phyloP scores from a whole-genome alignment of 768 basidiomycete genomes.

The Kwoniella mangroviensis region DNA sequence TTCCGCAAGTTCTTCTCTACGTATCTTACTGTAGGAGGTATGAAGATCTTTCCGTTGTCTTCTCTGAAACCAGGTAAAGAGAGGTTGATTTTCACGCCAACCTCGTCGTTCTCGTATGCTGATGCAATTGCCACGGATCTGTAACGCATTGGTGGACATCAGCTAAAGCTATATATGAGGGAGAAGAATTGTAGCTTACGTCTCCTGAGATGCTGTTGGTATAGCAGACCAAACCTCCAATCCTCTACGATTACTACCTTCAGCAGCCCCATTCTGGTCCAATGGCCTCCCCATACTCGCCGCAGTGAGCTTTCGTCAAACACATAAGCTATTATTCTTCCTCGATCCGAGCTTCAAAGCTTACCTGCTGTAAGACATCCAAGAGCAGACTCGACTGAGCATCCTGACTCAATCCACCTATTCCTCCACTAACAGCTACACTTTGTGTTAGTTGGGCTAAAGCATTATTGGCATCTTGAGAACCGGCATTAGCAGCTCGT shows the following conservation, averaged over 20 bases:
- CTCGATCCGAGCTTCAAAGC: background rate
- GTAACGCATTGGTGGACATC: background rate
- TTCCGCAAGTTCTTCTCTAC: conserved; percentile 46
- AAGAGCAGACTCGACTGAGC: conserved; percentile 43
- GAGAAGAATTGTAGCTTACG: conserved; percentile 15
- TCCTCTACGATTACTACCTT: conserved; percentile 17
- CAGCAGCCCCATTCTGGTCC: conserved; percentile 8
- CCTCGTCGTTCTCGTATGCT: conserved; percentile 37
- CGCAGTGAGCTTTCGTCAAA: conserved; percentile 34
- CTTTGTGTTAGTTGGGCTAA: conserved; percentile 44
- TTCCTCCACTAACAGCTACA: conserved; percentile 27
- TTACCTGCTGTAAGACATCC: conserved; percentile 52
- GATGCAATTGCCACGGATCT: conserved; percentile 35
- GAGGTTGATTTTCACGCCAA: conserved; percentile 45
- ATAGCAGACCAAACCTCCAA: conserved; percentile 45
- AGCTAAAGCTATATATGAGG: background rate
- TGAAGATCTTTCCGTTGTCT: conserved; percentile 53
- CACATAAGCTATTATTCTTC: background rate
- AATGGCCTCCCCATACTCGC: conserved; percentile 31
- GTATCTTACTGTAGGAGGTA: conserved; percentile 54
- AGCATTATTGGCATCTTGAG: conserved; percentile 44
- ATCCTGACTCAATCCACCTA: conserved; percentile 43
- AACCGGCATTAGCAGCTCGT: conserved; percentile 38
- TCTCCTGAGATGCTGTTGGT: conserved; percentile 34
- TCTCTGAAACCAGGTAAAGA: conserved; percentile 54